Base-by-base conservation (phyloP, 805 yeast species). In the Wickerhamomyces xylosicus region DNA sequence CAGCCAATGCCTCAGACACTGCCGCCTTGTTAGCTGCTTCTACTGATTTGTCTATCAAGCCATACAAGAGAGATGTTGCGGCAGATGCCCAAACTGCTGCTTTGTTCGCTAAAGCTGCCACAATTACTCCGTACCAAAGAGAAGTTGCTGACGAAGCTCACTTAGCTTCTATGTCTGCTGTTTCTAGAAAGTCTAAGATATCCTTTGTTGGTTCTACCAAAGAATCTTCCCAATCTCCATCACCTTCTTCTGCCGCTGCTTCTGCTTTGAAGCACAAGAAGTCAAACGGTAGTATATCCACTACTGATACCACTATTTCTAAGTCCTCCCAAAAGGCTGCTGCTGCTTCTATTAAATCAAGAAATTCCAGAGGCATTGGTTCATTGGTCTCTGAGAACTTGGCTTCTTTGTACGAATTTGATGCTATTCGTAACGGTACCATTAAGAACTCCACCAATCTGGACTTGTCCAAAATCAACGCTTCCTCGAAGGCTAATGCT, bases 1-100 rank as follows among this genome's bases (percentile, higher is more conserved):
- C 73, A 33, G 49, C 56, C 9, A 41, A 44, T 18, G 85, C 87
- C 21, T 72, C 85, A 14, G 86, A 79, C 53, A 74, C 82, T 5
- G 90, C 94, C 36, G 92, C 92, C 1, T 62, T 80, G 39, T 64
- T 81, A 44, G 94, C 92, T 2, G 73, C 84, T 6, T 72, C 77
- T 11, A 61, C 82, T 2, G 83, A 77, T 56, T 65, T 78, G 34
- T 68, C 77, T 2, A 73, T 80, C 31, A 72, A 71, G 44, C 77
- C 85, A 13, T 82, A 80, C 56, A 79, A 75, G 56, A 63, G 89
- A 40, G 61, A 59, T 28, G 56, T 70, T 13, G 71, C 78, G 15
- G 67, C 79, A 7, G 85, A 75, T 38, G 85, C 85, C 14, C 83
- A 80, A 31, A 69, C 71, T 19, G 85, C 85, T 37, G 85, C 86